Evolutionary conservation across 495 filamentous ascomycete species (phyloP).

Genomic region (Cenococcum geophilum): DNA sequence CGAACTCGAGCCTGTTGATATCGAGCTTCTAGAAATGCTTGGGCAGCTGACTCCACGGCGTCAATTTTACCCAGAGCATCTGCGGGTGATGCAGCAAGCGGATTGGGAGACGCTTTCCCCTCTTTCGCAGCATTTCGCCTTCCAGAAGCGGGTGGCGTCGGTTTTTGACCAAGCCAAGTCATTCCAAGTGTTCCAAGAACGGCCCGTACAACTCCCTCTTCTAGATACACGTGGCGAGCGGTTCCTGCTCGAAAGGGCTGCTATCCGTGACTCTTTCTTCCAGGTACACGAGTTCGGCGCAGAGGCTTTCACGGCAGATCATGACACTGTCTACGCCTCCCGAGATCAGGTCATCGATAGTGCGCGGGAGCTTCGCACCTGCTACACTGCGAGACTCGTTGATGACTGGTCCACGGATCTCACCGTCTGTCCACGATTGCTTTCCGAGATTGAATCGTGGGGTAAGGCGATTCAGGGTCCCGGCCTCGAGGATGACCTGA

Average conservation of each 20-base stretch:
- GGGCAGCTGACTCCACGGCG: constrained; percentile 45
- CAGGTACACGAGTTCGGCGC: constrained; percentile 50
- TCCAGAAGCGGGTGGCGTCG: constrained; percentile 3
- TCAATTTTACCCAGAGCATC: constrained; percentile 50
- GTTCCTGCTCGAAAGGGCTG: constrained; percentile 40
- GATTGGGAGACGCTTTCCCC: constrained; percentile 6
- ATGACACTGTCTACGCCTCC: constrained; percentile 37
- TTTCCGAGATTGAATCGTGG: too few species aligned
- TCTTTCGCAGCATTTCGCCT: constrained; percentile 7
- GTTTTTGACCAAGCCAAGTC: too few species aligned
- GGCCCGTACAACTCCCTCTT: too few species aligned
- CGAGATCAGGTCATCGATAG: constrained; percentile 9
- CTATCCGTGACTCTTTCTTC: constrained; percentile 46
- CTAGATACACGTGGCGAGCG: constrained; percentile 2
- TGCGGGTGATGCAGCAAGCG: constrained; percentile 16
- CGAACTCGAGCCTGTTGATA: constrained; percentile 1
- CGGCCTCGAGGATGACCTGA: too few species aligned
- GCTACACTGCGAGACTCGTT: constrained; percentile 10
- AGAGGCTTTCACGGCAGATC: constrained; percentile 39
- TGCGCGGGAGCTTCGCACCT: constrained; percentile 4
- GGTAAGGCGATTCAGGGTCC: too few species aligned
- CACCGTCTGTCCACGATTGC: too few species aligned
- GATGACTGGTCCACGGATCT: not conserved
- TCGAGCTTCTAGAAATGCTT: constrained; percentile 1
- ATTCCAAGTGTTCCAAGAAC: too few species aligned